phyloP scores from a whole-genome alignment of 1,284 basidiomycete species.

The Rhodotorula sp. region DNA sequence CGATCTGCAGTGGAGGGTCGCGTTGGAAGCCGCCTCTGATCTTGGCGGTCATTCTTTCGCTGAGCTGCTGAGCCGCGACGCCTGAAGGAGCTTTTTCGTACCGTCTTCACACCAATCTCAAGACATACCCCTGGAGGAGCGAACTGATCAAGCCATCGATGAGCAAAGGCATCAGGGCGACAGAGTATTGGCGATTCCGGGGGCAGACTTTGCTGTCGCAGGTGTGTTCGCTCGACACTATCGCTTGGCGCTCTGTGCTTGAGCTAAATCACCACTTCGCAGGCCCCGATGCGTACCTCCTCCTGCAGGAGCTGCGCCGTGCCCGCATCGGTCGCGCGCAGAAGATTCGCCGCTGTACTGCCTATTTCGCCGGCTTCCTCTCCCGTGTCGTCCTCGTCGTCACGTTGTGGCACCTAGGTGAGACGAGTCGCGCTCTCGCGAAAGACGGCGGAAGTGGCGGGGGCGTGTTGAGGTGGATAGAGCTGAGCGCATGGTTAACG shows the following conservation, averaged over 20 bases:
- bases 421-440: background rate
- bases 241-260: too few species aligned
- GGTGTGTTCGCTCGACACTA: conserved; percentile 4
- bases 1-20: background rate
- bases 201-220: conserved; percentile 15
- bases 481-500: background rate
- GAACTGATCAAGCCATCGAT: too few species aligned
- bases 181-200: conserved; percentile 1
- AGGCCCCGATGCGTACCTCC: conserved; percentile 20
- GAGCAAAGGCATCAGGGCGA: background rate
- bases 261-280: too few species aligned
- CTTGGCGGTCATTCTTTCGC: conserved; percentile 13
- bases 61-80: conserved; percentile 17
- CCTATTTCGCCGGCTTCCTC: conserved; percentile 1
- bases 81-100: conserved; percentile 1
- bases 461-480: conserved; percentile 12
- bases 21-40: background rate
- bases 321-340: conserved; percentile 3
- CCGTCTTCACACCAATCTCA: background rate
- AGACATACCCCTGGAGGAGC: too few species aligned
- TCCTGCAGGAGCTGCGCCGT: conserved; percentile 16
- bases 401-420: conserved; percentile 7
- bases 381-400: conserved; percentile 7
- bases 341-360: conserved; percentile 3
- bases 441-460: background rate